Percentiles rank a stretch among this genome's conserved stretches.
Conservation (phyloP, 805 yeast species). For the Nakazawaea ishiwadae region DNA sequence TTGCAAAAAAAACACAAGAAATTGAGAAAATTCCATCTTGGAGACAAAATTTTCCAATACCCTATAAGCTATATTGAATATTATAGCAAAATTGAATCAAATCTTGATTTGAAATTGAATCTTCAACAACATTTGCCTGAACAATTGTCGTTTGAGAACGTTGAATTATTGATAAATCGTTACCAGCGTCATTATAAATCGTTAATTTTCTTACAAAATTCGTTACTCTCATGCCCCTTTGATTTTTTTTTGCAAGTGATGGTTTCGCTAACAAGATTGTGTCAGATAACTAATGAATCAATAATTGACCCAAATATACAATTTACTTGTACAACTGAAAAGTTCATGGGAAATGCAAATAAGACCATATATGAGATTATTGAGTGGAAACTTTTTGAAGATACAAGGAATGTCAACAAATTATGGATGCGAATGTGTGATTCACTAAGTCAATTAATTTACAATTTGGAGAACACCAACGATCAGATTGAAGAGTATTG, state of each 20-base stretch:
- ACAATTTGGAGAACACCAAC: too few relatives aligned
- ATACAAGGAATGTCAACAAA: not conserved
- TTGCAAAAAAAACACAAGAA: not conserved
- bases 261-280: not conserved
- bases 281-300: not conserved
- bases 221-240: too few relatives aligned
- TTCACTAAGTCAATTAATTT: not conserved
- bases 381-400: not conserved
- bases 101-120: not conserved
- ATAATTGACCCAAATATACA: not conserved
- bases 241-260: not conserved
- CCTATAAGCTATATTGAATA: constrained; percentile 5
- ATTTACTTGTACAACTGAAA: constrained; percentile 2
- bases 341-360: not conserved
- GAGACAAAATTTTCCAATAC: constrained; percentile 2
- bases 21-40: not conserved
- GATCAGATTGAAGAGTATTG: too few relatives aligned
- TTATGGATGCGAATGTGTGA: not conserved
- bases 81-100: not conserved
- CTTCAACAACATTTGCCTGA: too few relatives aligned
- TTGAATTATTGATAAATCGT: too few relatives aligned
- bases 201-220: too few relatives aligned
- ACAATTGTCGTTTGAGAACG: too few relatives aligned
- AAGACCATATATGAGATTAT: not conserved
- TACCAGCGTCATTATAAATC: too few relatives aligned